Evolutionary conservation across 2,329 filamentous ascomycete genomes (phyloP).

Genomic region (Scortechinia acanthostroma): DNA sequence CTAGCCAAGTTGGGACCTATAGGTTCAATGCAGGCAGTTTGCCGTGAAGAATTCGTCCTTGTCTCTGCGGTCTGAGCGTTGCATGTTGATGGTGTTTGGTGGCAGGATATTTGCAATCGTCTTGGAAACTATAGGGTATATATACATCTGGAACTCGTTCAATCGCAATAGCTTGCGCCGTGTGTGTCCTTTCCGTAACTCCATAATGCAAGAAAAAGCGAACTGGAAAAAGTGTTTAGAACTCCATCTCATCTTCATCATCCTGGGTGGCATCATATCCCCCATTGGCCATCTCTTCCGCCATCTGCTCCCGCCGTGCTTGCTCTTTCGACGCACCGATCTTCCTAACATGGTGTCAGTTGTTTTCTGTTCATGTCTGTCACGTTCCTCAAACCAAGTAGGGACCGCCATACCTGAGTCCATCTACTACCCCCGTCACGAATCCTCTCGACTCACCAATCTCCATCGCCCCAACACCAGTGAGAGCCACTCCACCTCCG

Average conservation of each 20-base stretch:
- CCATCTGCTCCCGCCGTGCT: constrained; percentile 44
- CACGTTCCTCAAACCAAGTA: background rate
- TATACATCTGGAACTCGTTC: too few species aligned
- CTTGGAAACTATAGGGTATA: too few species aligned
- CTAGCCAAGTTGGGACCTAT: background rate
- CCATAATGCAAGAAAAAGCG: too few species aligned
- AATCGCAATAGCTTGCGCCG: too few species aligned
- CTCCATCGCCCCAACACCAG: constrained; percentile 60
- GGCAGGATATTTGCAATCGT: too few species aligned
- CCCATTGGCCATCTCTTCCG: constrained; percentile 44
- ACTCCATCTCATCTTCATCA: constrained; percentile 42
- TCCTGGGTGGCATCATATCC: constrained; percentile 33
- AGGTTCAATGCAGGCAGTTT: constrained; percentile 1
- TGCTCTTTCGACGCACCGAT: constrained; percentile 54
- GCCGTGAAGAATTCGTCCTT: too few species aligned
- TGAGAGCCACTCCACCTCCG: constrained; percentile 44
- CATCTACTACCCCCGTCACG: constrained; percentile 52
- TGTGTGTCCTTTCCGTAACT: too few species aligned
- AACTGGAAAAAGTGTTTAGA: too few species aligned
- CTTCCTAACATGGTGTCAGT: constrained; percentile 27
- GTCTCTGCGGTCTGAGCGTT: too few species aligned
- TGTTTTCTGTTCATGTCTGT: background rate
- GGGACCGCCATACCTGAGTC: constrained; percentile 21
- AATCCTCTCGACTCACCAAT: constrained; percentile 54
- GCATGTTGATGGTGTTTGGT: too few species aligned